These are phyloP conservation scores for Penicillium riverlandense DNA, from an alignment of 495 filamentous ascomycete genomes.

Conservation along the genomic window DNA sequence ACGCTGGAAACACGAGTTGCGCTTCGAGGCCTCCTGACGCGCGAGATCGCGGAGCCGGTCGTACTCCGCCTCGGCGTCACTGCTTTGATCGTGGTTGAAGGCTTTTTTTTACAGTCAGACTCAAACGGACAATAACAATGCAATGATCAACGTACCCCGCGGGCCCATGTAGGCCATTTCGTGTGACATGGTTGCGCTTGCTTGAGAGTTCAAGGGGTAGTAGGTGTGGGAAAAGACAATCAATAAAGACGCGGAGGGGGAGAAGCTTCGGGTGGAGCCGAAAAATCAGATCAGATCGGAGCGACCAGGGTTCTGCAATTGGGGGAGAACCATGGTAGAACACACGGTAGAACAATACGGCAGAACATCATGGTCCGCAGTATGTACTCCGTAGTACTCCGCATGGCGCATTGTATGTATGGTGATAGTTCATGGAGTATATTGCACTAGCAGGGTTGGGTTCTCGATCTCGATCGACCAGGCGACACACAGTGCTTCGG, in stretches of 20 bases:
- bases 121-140: neutral
- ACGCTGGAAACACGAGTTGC: slow-evolving; percentile 64
- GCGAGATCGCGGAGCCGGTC: slow-evolving; percentile 84
- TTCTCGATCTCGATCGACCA: too few relatives aligned
- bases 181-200: slow-evolving; percentile 43
- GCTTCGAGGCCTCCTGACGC: slow-evolving; percentile 67
- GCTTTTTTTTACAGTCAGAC: slow-evolving; percentile 39
- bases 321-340: too few relatives aligned
- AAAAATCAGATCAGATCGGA: slow-evolving; percentile 10
- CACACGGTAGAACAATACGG: too few relatives aligned
- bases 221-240: neutral
- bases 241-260: slow-evolving; percentile 3
- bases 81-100: slow-evolving; percentile 69
- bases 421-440: too few relatives aligned
- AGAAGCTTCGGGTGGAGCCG: neutral
- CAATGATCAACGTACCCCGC: slow-evolving; percentile 21
- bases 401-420: too few relatives aligned
- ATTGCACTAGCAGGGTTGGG: too few relatives aligned
- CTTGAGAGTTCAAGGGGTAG: neutral
- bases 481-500: too few relatives aligned
- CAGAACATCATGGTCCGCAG: too few relatives aligned
- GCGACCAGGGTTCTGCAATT: too few relatives aligned
- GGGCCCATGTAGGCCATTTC: slow-evolving; percentile 58
- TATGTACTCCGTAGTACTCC: too few relatives aligned
- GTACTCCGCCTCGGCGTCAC: slow-evolving; percentile 75